phyloP scores from a whole-genome alignment of 805 yeast species.

The Yarrowia sp. region DNA sequence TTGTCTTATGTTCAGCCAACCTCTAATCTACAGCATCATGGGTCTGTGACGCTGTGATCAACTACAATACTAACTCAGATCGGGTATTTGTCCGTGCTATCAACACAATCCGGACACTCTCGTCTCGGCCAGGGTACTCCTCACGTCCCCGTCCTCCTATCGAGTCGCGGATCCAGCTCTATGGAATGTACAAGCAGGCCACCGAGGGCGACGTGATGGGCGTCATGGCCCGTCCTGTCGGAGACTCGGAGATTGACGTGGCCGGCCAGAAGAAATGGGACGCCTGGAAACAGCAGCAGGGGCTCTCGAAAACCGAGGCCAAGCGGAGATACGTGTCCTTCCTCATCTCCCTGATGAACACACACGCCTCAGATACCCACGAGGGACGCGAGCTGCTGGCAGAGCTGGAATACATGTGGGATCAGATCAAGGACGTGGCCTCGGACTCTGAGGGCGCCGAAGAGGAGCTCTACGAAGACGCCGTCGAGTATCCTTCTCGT shows the following conservation, averaged over 20 bases:
- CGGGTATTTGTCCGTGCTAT: slow-evolving; percentile 81
- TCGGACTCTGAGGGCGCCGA: slow-evolving; percentile 28
- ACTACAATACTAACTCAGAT: slow-evolving; percentile 46
- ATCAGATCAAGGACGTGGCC: slow-evolving; percentile 33
- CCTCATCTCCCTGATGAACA: slow-evolving; percentile 67
- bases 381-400: slow-evolving; percentile 62
- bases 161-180: slow-evolving; percentile 60
- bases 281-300: slow-evolving; percentile 77
- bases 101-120: slow-evolving; percentile 68
- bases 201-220: slow-evolving; percentile 81
- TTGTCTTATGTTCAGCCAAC: no score
- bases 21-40: no score
- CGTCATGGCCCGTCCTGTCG: slow-evolving; percentile 62
- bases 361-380: slow-evolving; percentile 62
- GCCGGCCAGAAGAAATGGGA: slow-evolving; percentile 73
- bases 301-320: slow-evolving; percentile 65
- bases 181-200: slow-evolving; percentile 84
- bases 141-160: slow-evolving; percentile 75
- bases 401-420: slow-evolving; percentile 73
- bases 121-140: slow-evolving; percentile 59
- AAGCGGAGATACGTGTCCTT: slow-evolving; percentile 65
- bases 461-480: slow-evolving; percentile 28
- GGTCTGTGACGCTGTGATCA: no score
- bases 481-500: slow-evolving; percentile 18
- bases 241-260: slow-evolving; percentile 57